A percentile compares a stretch with the other conserved stretches of the same genome.
Conservation (phyloP, 225 moss, liverwort and hornwort species). For the Lunularia cruciata region DNA sequence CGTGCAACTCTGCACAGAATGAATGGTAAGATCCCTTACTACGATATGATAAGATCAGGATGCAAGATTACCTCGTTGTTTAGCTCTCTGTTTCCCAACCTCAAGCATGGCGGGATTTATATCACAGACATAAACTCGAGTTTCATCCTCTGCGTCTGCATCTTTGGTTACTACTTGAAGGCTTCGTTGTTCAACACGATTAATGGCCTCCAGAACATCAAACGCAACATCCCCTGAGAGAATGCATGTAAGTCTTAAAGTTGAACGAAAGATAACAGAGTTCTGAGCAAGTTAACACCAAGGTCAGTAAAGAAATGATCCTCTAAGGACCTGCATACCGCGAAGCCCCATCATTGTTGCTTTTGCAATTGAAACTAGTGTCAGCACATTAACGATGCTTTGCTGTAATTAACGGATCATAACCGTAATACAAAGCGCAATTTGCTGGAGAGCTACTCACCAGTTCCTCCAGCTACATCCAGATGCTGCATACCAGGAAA, state of each 20-base stretch:
- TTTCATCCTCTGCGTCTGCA: constrained; percentile 60
- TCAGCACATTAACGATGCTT: no score
- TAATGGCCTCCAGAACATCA: constrained; percentile 73
- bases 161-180: constrained; percentile 42
- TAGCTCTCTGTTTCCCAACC: constrained; percentile 80
- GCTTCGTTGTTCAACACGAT: constrained; percentile 64
- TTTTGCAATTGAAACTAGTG: no score
- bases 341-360: no score
- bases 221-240: constrained; percentile 94
- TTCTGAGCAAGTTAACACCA: no score
- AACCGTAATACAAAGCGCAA: neutral
- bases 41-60: no score
- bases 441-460: constrained; percentile 27
- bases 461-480: constrained; percentile 98
- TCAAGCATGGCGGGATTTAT: constrained; percentile 94
- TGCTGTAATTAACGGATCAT: no score
- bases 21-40: no score
- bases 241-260: neutral
- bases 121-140: constrained; percentile 86
- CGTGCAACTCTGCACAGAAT: no score
- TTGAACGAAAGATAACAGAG: no score
- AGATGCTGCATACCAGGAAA: constrained; percentile 98
- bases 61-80: constrained; percentile 56
- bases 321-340: no score
- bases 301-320: no score